Conservation (phyloP, 1,139 yeast species). For the Kurtzmaniella natalensis region DNA sequence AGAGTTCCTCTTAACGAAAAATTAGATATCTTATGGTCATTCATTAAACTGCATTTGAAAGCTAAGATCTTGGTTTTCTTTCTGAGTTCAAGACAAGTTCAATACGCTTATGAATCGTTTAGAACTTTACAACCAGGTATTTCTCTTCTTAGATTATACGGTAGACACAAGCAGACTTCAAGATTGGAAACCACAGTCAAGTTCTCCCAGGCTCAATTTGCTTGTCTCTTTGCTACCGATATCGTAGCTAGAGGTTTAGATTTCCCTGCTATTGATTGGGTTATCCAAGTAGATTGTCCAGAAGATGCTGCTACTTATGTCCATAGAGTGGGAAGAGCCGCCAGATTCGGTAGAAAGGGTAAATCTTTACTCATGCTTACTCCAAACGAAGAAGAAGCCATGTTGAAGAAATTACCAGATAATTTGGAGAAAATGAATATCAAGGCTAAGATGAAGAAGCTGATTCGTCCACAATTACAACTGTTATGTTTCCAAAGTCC, state of each 20-base stretch:
- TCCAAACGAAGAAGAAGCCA: slow-evolving; percentile 79
- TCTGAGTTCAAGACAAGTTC: slow-evolving; percentile 93
- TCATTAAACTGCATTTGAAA: slow-evolving; percentile 83
- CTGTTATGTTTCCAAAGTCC: slow-evolving; percentile 90
- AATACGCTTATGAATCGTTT: slow-evolving; percentile 87
- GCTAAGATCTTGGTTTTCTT: slow-evolving; percentile 82
- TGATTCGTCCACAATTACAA: slow-evolving; percentile 81
- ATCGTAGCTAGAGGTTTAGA: slow-evolving; percentile 97
- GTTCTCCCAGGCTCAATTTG: slow-evolving; percentile 80
- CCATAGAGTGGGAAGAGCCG: slow-evolving; percentile 95
- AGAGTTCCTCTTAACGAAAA: slow-evolving; percentile 72
- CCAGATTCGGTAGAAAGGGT: slow-evolving; percentile 88
- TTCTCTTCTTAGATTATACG: slow-evolving; percentile 85
- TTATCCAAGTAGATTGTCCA: slow-evolving; percentile 91
- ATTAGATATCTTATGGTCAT: slow-evolving; percentile 82
- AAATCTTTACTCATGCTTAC: slow-evolving; percentile 78
- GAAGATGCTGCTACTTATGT: slow-evolving; percentile 94
- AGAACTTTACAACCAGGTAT: slow-evolving; percentile 94
- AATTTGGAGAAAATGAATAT: slow-evolving; percentile 71
- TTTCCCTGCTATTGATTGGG: slow-evolving; percentile 98
- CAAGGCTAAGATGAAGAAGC: slow-evolving; percentile 70
- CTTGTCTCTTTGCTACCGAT: slow-evolving; percentile 92
- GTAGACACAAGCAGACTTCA: slow-evolving; percentile 92
- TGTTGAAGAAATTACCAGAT: slow-evolving; percentile 64
- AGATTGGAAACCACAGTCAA: slow-evolving; percentile 85